phyloP scores from a whole-genome alignment of 495 filamentous ascomycete species.

The Xanthoparmelia taractica region DNA sequence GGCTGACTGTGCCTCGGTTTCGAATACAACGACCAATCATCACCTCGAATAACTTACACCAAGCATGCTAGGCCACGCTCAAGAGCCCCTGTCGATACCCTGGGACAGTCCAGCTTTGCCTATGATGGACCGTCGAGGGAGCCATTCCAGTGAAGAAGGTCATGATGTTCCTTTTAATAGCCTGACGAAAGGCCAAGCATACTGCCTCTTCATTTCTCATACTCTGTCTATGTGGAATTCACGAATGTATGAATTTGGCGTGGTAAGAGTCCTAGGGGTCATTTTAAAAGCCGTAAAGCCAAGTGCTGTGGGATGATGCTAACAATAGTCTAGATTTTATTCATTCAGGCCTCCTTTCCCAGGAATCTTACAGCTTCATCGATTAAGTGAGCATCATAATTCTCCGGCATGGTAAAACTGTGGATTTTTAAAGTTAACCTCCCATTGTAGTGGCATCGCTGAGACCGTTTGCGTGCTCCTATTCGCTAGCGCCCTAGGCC shows the following conservation, averaged over 20 bases:
- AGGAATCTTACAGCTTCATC: conserved; percentile 36
- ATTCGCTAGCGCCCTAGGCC: conserved; percentile 35
- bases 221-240: conserved; percentile 55
- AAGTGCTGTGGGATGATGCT: conserved; percentile 7
- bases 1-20: not conserved
- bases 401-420: not conserved
- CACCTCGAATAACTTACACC: not conserved
- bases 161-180: not conserved
- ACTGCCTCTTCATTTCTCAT: conserved; percentile 42
- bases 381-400: conserved; percentile 29
- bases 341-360: conserved; percentile 43
- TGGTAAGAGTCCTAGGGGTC: conserved; percentile 32
- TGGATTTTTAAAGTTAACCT: not conserved
- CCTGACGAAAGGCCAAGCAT: conserved; percentile 1
- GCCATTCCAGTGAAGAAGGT: not conserved
- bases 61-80: not conserved
- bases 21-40: no score
- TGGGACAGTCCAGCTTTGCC: not conserved
- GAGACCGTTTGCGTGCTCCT: conserved; percentile 32
- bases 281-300: conserved; percentile 32
- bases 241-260: conserved; percentile 48
- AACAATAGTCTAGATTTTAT: conserved; percentile 35
- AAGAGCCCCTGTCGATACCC: not conserved
- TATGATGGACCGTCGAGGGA: not conserved
- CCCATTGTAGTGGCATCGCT: conserved; percentile 30